Evolutionary conservation across 2,329 filamentous ascomycete genomes (phyloP).

Genomic region (Neopestalotiopsis sp.): DNA sequence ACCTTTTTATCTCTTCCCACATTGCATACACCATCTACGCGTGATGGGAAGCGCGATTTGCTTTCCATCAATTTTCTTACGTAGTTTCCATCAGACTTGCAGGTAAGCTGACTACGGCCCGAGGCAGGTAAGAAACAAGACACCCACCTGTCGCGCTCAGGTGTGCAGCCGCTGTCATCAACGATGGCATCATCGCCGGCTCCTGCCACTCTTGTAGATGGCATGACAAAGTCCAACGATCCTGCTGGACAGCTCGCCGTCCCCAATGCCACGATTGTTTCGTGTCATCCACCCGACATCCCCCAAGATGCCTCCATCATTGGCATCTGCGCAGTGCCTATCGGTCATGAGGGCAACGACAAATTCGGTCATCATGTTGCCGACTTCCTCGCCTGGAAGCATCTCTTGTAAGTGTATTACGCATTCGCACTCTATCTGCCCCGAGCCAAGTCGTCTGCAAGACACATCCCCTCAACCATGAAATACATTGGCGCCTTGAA

Average conservation of each 20-base stretch:
- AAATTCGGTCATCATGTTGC: slow-evolving; percentile 35
- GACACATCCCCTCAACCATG: no score
- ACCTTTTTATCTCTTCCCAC: background rate
- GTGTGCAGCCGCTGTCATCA: background rate
- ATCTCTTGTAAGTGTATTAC: slow-evolving; percentile 21
- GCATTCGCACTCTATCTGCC: background rate
- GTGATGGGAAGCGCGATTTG: background rate
- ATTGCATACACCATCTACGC: background rate
- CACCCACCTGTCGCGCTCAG: background rate
- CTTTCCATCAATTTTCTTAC: background rate
- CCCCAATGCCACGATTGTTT: slow-evolving; percentile 13
- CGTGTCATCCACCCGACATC: slow-evolving; percentile 15
- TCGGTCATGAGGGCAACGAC: slow-evolving; percentile 25
- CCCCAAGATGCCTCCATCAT: slow-evolving; percentile 21
- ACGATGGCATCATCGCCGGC: background rate
- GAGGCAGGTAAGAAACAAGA: background rate
- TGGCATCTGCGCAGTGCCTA: slow-evolving; percentile 33
- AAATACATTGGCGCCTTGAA: background rate
- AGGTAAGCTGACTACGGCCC: background rate
- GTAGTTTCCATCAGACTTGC: background rate
- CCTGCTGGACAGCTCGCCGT: background rate
- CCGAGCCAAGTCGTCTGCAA: background rate
- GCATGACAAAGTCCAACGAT: background rate
- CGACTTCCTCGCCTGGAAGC: slow-evolving; percentile 35
- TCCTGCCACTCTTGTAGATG: background rate